Conservation (phyloP, 257 asterid genomes). For the Ocimum tenuiflorum region DNA sequence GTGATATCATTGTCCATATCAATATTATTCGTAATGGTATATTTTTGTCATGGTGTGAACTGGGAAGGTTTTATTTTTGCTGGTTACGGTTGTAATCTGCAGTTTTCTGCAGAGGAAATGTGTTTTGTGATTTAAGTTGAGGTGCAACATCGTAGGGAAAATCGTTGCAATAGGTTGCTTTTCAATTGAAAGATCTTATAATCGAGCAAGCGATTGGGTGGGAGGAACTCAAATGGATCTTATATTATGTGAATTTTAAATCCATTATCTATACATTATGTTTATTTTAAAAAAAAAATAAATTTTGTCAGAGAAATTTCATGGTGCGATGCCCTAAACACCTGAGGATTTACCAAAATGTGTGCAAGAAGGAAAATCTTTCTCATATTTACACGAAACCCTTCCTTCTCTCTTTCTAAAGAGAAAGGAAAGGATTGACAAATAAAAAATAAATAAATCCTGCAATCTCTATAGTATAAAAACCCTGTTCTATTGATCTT, state of each 20-base stretch:
- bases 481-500: slow-evolving; percentile 34
- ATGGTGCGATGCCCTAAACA: too few relatives aligned
- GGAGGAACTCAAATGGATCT: too few relatives aligned
- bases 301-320: too few relatives aligned
- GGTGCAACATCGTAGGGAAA: too few relatives aligned
- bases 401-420: slow-evolving; percentile 4
- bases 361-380: background rate
- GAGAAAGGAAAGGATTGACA: background rate
- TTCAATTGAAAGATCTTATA: too few relatives aligned
- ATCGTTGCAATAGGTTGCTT: too few relatives aligned
- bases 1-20: background rate
- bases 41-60: background rate
- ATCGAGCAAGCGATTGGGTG: too few relatives aligned
- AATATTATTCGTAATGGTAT: background rate
- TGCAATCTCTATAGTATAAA: slow-evolving; percentile 8
- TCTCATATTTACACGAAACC: slow-evolving; percentile 25
- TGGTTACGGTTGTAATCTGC: background rate
- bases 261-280: too few relatives aligned
- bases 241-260: too few relatives aligned
- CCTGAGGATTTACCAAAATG: background rate
- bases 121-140: too few relatives aligned
- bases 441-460: background rate
- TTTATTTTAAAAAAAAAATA: too few relatives aligned
- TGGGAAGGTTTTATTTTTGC: background rate
- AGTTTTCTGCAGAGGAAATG: background rate